phyloP scores from a whole-genome alignment of 1,284 basidiomycete genomes.

The Cutaneotrichosporon cyanovorans region DNA sequence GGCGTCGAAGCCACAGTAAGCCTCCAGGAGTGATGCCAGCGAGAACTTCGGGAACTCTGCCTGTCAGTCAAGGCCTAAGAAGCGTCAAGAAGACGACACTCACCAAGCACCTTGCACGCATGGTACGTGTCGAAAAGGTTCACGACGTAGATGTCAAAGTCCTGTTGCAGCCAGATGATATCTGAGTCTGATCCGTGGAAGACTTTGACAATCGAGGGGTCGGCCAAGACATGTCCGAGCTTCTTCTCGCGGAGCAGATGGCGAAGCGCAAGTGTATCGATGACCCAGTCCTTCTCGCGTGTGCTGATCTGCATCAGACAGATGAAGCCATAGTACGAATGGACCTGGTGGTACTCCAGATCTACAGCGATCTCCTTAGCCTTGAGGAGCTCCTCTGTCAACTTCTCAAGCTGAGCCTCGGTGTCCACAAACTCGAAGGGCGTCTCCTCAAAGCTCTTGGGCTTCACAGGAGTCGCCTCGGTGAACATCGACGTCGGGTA shows the following conservation, averaged over 20 bases:
- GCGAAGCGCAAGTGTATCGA: constrained; percentile 73
- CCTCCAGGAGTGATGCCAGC: constrained; percentile 74
- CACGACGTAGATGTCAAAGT: constrained; percentile 89
- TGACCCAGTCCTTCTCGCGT: constrained; percentile 72
- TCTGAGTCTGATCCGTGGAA: constrained; percentile 94
- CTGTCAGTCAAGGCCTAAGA: background rate
- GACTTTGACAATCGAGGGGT: constrained; percentile 80
- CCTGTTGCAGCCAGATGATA: constrained; percentile 90
- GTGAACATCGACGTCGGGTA: constrained; percentile 66
- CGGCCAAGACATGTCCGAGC: constrained; percentile 61
- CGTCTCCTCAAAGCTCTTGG: constrained; percentile 57
- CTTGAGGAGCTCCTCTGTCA: constrained; percentile 60
- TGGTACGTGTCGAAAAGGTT: constrained; percentile 96
- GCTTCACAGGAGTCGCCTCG: constrained; percentile 49
- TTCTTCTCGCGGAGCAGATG: constrained; percentile 56
- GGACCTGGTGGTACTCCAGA: constrained; percentile 83
- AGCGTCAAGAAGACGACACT: too few relatives aligned
- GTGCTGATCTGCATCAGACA: constrained; percentile 93
- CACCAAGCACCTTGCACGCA: constrained; percentile 76
- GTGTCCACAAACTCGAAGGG: constrained; percentile 70
- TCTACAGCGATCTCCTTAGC: constrained; percentile 85
- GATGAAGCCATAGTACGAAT: constrained; percentile 77
- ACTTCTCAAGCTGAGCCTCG: constrained; percentile 51
- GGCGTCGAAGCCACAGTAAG: constrained; percentile 83
- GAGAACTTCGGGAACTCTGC: constrained; percentile 73